phyloP scores from a whole-genome alignment of 1,284 basidiomycete species.

The Tilletiaria anomala region DNA sequence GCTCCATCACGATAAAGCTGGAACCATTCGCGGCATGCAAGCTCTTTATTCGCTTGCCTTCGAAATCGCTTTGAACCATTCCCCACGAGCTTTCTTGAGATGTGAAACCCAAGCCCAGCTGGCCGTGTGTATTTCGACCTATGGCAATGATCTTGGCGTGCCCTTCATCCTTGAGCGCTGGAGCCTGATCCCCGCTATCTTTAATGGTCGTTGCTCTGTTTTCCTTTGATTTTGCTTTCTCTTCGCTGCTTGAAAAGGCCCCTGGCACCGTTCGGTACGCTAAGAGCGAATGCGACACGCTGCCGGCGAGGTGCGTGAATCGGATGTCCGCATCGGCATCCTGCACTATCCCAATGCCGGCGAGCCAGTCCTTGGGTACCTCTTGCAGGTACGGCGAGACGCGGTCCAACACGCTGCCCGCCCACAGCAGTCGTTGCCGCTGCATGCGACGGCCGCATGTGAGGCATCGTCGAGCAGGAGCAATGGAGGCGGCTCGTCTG shows the following conservation, averaged over 20 bases:
- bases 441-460: too few species aligned
- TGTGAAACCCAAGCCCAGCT: constrained; percentile 4
- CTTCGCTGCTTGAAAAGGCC: neutral
- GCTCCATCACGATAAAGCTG: too few species aligned
- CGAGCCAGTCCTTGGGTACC: constrained; percentile 2
- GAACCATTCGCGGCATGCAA: too few species aligned
- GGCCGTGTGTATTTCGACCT: constrained; percentile 1
- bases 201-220: neutral
- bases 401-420: constrained; percentile 2
- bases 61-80: too few species aligned
- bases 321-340: constrained; percentile 1
- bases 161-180: neutral
- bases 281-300: constrained; percentile 2
- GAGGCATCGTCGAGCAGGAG: too few species aligned
- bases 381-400: neutral
- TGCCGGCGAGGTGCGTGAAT: constrained; percentile 2
- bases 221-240: neutral
- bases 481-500: too few species aligned
- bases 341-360: constrained; percentile 1
- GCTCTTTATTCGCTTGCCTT: too few species aligned
- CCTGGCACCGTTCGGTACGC: constrained; percentile 2
- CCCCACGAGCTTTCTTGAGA: constrained; percentile 3
- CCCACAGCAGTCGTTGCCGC: constrained; percentile 3
- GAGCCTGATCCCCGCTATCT: neutral
- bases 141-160: constrained; percentile 3